Percentiles rank a stretch among this genome's conserved stretches.
phyloP scores from a whole-genome alignment of 2,329 filamentous ascomycete genomes.

The Alternaria solani region DNA sequence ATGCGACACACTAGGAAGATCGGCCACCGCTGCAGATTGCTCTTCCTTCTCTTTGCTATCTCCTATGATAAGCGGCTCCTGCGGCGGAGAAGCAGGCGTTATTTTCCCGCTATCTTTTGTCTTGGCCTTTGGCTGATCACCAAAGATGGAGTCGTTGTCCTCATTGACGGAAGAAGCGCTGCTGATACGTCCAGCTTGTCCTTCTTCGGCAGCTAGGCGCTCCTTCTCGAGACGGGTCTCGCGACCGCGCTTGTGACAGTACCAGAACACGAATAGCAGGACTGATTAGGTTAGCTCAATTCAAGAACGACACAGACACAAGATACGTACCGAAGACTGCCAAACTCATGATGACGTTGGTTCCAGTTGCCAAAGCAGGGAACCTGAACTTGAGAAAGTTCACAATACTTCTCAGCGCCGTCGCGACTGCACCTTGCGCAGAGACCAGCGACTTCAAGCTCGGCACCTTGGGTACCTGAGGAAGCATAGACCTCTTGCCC shows the following conservation, averaged over 20 bases:
- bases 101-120: slow-evolving; percentile 20
- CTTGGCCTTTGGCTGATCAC: slow-evolving; percentile 28
- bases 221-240: slow-evolving; percentile 80
- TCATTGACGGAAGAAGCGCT: slow-evolving; percentile 41
- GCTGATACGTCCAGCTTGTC: slow-evolving; percentile 36
- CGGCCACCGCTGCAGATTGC: slow-evolving; percentile 34
- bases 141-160: slow-evolving; percentile 43
- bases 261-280: slow-evolving; percentile 94
- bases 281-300: slow-evolving; percentile 58
- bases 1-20: slow-evolving; percentile 49
- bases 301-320: background rate
- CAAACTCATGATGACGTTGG: slow-evolving; percentile 89
- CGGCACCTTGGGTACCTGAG: slow-evolving; percentile 69
- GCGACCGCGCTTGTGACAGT: slow-evolving; percentile 93
- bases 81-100: slow-evolving; percentile 28
- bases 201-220: slow-evolving; percentile 50
- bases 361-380: slow-evolving; percentile 83
- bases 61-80: slow-evolving; percentile 34
- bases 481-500: slow-evolving; percentile 64
- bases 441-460: slow-evolving; percentile 81
- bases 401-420: slow-evolving; percentile 88
- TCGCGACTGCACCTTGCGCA: slow-evolving; percentile 85
- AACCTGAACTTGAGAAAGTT: slow-evolving; percentile 86
- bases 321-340: slow-evolving; percentile 80
- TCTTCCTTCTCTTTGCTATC: slow-evolving; percentile 36